These are phyloP conservation scores for Mitragyna speciosa DNA, from an alignment of 257 asterid species.

Conservation along the genomic window DNA sequence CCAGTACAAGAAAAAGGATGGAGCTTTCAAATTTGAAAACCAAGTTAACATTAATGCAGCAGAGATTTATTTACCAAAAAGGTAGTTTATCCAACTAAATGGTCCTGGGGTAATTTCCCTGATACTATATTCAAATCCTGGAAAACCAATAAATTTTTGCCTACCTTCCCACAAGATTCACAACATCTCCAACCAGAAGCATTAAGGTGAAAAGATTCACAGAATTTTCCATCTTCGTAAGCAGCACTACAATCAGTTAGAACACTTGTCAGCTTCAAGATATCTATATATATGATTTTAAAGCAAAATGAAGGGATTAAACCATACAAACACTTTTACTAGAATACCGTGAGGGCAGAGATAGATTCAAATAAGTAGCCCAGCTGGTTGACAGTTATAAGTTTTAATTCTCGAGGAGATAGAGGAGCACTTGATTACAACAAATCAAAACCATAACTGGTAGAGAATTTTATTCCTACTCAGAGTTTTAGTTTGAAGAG, in stretches of 20 bases:
- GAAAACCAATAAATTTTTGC: conserved; percentile 8
- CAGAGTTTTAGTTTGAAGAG: neutral
- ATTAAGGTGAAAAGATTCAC: conserved; percentile 83
- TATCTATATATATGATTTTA: neutral
- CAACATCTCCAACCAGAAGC: conserved; percentile 99
- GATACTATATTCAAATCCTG: neutral
- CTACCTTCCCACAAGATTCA: conserved; percentile 98
- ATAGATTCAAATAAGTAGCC: neutral
- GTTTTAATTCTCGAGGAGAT: neutral
- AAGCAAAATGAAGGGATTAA: neutral
- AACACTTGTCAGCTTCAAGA: neutral
- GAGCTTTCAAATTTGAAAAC: conserved; percentile 1
- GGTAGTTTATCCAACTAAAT: neutral
- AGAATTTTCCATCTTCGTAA: conserved; percentile 88
- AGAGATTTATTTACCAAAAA: neutral
- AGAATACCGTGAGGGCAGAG: neutral
- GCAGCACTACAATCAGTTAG: conserved; percentile 50
- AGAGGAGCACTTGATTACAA: neutral
- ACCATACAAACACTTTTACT: neutral
- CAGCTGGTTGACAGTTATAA: neutral
- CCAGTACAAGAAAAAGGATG: neutral
- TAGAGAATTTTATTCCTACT: too few species aligned
- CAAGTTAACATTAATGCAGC: neutral
- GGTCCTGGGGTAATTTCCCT: neutral
- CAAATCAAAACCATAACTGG: too few species aligned